phyloP scores from a whole-genome alignment of 2,329 filamentous ascomycete genomes.

The Pseudocercospora musae region DNA sequence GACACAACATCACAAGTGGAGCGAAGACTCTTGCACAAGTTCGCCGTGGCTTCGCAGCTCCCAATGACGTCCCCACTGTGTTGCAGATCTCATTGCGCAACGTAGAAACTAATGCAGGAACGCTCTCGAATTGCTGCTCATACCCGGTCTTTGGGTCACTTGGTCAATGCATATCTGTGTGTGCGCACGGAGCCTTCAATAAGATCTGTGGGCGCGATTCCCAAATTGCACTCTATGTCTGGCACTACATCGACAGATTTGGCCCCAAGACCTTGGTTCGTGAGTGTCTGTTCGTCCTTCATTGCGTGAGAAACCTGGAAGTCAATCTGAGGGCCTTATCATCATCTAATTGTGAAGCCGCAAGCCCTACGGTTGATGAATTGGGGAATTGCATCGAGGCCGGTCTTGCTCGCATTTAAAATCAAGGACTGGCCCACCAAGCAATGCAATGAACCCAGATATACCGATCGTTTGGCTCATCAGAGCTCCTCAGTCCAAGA shows the following conservation, averaged over 20 bases:
- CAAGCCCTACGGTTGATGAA: neutral
- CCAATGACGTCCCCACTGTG: slow-evolving; percentile 19
- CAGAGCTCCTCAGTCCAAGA: neutral
- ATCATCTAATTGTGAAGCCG: neutral
- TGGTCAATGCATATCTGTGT: slow-evolving; percentile 11
- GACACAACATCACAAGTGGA: slow-evolving; percentile 18
- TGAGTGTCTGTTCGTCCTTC: neutral
- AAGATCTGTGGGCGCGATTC: neutral
- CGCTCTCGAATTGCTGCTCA: slow-evolving; percentile 21
- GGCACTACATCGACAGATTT: neutral
- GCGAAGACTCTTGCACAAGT: slow-evolving; percentile 21
- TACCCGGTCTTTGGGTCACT: slow-evolving; percentile 22
- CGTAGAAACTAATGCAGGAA: slow-evolving; percentile 32
- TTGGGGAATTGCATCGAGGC: neutral
- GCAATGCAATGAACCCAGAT: neutral
- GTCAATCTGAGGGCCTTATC: neutral
- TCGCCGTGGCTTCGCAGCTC: slow-evolving; percentile 23
- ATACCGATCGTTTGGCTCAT: neutral
- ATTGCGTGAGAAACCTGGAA: neutral
- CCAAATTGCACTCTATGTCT: neutral
- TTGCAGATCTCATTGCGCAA: slow-evolving; percentile 30
- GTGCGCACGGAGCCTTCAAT: neutral
- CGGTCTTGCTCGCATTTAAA: neutral
- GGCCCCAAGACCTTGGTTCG: neutral
- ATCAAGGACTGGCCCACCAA: neutral